phyloP scores from a whole-genome alignment of 305 asterid species.

The Solanum hybrid region DNA sequence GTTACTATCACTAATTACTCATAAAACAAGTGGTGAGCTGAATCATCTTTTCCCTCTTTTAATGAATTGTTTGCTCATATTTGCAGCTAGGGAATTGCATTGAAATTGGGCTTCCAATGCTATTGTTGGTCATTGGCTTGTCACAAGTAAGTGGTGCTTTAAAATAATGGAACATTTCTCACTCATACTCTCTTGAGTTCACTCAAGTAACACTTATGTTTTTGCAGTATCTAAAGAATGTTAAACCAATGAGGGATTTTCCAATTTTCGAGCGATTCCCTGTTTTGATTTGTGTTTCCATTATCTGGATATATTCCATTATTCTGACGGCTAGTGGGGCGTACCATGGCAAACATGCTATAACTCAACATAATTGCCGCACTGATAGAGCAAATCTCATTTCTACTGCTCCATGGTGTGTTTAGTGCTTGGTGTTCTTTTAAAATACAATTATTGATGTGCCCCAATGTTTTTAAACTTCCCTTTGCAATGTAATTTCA shows the following conservation, averaged over 20 bases:
- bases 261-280: constrained; percentile 94
- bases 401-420: constrained; percentile 92
- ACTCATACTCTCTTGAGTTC: constrained; percentile 10
- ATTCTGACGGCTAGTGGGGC: constrained; percentile 92
- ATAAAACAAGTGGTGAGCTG: background rate
- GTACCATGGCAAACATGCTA: constrained; percentile 42
- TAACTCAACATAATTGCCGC: constrained; percentile 73
- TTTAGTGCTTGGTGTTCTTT: background rate
- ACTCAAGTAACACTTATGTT: constrained; percentile 17
- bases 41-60: background rate
- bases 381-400: constrained; percentile 78
- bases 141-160: constrained; percentile 63
- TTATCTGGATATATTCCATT: constrained; percentile 76
- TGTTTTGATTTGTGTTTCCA: constrained; percentile 57
- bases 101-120: constrained; percentile 91
- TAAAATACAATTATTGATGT: background rate
- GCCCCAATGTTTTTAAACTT: constrained; percentile 1
- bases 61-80: background rate
- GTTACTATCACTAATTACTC: background rate
- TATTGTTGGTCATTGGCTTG: constrained; percentile 64
- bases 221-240: constrained; percentile 89
- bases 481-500: constrained; percentile 14
- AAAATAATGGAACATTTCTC: constrained; percentile 3
- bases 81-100: constrained; percentile 86
- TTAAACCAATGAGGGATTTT: constrained; percentile 73